Base-by-base conservation (phyloP, 2,329 filamentous ascomycete genomes). In the Elsinoe fawcettii region DNA sequence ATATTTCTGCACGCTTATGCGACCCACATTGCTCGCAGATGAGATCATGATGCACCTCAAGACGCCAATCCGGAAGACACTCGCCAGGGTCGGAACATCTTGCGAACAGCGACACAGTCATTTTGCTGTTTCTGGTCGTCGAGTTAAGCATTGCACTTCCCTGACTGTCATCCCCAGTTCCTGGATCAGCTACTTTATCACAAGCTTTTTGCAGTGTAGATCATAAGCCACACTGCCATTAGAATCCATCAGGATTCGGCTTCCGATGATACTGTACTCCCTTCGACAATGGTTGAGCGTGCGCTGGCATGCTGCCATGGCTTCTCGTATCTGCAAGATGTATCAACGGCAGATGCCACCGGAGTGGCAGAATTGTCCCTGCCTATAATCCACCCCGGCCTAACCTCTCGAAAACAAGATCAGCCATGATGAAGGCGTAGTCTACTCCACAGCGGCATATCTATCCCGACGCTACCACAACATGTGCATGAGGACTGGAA, bases 21-120 rank as follows among this genome's bases (percentile, higher is more conserved):
- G 30, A 37, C 49, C 49, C 49, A 53, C 49, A 18, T 36, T 20
- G 32, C 49, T 36, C 25, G 44, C 44, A 53, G n/a, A 53, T 53
- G 49, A 37, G 32, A 37, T 53, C 49, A 53, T 53, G 49, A 53
- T 53, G 49, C 49, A 53, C 41, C 41, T 44, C 20, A 23, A 44
- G 41, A 30, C 23, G 25, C 14, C 23, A 51, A 51, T 30, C 27
- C 44, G 44, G 44, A 49, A 49, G 12, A 49, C n/a, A 49, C n/a
- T 30, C 11, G 5, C 14, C 44, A 34, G 16, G 44, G 11, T 49
- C 23, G 27, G 27, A 18, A 18, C 44, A 49, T 3, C 7, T 32
- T 34, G 44, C 44, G 27, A 49, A n/a, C 23, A 32, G 2, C 18
- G n/a, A 16, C 23, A 49, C 44, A 12, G n/a, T 30, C 25, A 34